Conservation (phyloP, 495 filamentous ascomycete genomes). For the Penicillium goetzii region DNA sequence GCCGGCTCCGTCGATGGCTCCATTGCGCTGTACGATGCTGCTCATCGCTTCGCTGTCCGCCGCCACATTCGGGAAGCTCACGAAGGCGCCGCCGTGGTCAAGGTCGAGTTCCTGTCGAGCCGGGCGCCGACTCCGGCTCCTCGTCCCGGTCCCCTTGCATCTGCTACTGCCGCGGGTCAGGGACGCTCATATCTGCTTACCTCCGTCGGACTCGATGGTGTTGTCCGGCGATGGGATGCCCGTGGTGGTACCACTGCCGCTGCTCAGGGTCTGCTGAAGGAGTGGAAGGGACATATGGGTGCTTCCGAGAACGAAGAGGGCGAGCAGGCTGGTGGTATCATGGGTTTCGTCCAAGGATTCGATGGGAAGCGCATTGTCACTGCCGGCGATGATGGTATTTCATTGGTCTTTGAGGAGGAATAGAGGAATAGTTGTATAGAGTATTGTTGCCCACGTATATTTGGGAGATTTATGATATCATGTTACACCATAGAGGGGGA, state of each 20-base stretch:
- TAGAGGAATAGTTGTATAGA: slow-evolving; percentile 15
- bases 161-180: slow-evolving; percentile 34
- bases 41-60: slow-evolving; percentile 79
- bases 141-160: slow-evolving; percentile 30
- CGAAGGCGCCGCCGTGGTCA: slow-evolving; percentile 81
- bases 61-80: slow-evolving; percentile 78
- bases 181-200: slow-evolving; percentile 69
- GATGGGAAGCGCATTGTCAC: slow-evolving; percentile 72
- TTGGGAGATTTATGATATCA: slow-evolving; percentile 30
- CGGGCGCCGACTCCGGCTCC: slow-evolving; percentile 27
- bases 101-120: slow-evolving; percentile 80
- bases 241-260: slow-evolving; percentile 72
- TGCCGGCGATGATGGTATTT: slow-evolving; percentile 83
- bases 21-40: slow-evolving; percentile 85
- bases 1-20: slow-evolving; percentile 88
- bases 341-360: slow-evolving; percentile 84
- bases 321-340: slow-evolving; percentile 70
- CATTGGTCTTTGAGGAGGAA: slow-evolving; percentile 69
- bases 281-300: slow-evolving; percentile 82
- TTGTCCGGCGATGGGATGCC: slow-evolving; percentile 84
- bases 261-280: slow-evolving; percentile 66
- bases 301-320: slow-evolving; percentile 70
- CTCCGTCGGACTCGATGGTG: slow-evolving; percentile 81
- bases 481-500: slow-evolving; percentile 23
- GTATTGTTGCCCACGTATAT: slow-evolving; percentile 5